phyloP scores from a whole-genome alignment of 345 rosid species.

The Populus euphratica region DNA sequence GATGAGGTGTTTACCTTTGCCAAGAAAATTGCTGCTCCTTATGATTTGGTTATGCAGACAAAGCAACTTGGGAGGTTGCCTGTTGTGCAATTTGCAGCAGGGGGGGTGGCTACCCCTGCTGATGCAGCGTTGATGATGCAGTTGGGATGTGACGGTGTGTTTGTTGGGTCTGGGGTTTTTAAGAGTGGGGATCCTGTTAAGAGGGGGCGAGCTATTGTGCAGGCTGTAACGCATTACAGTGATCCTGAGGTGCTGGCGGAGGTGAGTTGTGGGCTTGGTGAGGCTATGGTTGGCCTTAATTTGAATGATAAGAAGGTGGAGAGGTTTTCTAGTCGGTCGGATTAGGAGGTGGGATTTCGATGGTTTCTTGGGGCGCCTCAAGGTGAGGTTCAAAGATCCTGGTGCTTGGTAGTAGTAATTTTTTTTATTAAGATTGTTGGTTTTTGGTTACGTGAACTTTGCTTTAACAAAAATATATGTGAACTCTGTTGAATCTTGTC shows the following conservation, averaged over 20 bases:
- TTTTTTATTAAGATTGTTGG: background rate
- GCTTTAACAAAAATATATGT: background rate
- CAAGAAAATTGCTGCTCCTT: constrained; percentile 44
- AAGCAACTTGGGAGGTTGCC: constrained; percentile 30
- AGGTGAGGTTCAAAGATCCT: constrained; percentile 8
- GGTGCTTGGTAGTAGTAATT: background rate
- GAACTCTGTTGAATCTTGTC: background rate
- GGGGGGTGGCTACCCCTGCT: constrained; percentile 31
- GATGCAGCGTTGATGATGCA: constrained; percentile 36
- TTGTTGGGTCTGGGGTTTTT: constrained; percentile 34
- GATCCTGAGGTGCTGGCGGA: constrained; percentile 28
- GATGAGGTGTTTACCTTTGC: constrained; percentile 72
- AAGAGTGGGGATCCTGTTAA: constrained; percentile 29
- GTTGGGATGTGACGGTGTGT: constrained; percentile 30
- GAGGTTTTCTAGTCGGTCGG: constrained; percentile 33
- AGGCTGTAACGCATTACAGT: constrained; percentile 31
- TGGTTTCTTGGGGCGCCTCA: background rate
- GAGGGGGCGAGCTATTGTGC: constrained; percentile 30
- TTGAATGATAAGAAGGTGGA: constrained; percentile 32
- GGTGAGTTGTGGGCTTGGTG: constrained; percentile 36
- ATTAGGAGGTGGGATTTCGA: background rate
- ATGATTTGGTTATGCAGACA: constrained; percentile 33
- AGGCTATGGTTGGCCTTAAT: constrained; percentile 36
- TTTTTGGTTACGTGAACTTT: background rate
- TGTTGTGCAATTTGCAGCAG: constrained; percentile 31